Evolutionary conservation across 1,284 basidiomycete genomes (phyloP).

Genomic region (Blastosporella zonata): DNA sequence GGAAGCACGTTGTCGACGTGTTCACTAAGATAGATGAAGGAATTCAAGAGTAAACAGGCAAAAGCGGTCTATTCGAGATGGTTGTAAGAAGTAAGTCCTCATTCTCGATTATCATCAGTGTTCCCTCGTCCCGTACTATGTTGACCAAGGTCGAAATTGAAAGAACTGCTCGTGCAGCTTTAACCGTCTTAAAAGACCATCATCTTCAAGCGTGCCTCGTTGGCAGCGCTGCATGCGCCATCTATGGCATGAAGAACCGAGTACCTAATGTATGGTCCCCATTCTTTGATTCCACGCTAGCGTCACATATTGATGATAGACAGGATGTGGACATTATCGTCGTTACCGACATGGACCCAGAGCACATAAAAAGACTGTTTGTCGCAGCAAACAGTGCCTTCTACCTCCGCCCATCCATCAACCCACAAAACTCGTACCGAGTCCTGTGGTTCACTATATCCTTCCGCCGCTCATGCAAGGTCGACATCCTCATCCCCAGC

Average conservation of each 20-base stretch:
- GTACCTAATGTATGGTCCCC: slow-evolving; percentile 32
- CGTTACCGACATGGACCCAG: slow-evolving; percentile 32
- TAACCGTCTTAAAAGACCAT: slow-evolving; percentile 21
- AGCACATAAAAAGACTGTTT: slow-evolving; percentile 41
- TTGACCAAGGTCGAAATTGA: neutral
- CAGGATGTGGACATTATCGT: slow-evolving; percentile 55
- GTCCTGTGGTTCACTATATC: slow-evolving; percentile 43
- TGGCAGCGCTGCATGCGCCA: slow-evolving; percentile 35
- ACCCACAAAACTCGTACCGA: slow-evolving; percentile 39
- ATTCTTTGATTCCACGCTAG: neutral
- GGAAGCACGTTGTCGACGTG: no score
- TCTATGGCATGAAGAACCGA: slow-evolving; percentile 35
- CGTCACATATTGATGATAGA: slow-evolving; percentile 8
- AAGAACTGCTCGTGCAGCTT: slow-evolving; percentile 20
- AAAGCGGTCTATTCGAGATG: no score
- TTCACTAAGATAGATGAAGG: no score
- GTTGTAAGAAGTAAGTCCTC: no score
- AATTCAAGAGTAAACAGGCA: no score
- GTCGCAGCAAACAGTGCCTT: slow-evolving; percentile 33
- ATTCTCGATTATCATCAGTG: neutral
- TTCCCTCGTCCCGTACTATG: neutral
- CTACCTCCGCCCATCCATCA: slow-evolving; percentile 34
- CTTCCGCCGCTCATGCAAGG: slow-evolving; percentile 39
- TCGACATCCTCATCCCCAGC: slow-evolving; percentile 50
- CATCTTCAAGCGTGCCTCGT: slow-evolving; percentile 33